These are phyloP conservation scores for Phaeosphaeria sp. DNA, from an alignment of 2,329 filamentous ascomycete genomes.

Conservation along the genomic window DNA sequence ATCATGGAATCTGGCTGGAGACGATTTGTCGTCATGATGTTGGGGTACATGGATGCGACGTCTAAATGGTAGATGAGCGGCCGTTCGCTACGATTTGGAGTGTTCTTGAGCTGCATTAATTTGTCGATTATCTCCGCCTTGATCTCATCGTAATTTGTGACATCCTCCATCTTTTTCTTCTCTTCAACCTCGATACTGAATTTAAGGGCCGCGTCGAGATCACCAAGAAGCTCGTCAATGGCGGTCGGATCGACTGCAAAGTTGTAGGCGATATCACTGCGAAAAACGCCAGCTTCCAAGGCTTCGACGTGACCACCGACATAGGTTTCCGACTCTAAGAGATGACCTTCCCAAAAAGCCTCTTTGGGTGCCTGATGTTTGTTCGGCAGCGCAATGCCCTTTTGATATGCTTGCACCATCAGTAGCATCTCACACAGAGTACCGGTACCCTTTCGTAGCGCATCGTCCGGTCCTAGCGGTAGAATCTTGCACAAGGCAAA, in stretches of 20 bases:
- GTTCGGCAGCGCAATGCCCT: constrained; percentile 91
- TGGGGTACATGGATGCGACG: constrained; percentile 99
- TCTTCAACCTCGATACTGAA: constrained; percentile 71
- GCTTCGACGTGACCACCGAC: constrained; percentile 98
- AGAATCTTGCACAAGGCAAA: constrained; percentile 98
- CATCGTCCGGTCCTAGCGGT: constrained; percentile 90
- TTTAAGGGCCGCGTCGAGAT: constrained; percentile 85
- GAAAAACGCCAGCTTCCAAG: constrained; percentile 97
- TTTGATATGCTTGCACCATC: constrained; percentile 96
- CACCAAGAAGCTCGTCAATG: constrained; percentile 84
- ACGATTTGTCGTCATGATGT: constrained; percentile 99
- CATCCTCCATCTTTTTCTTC: constrained; percentile 59
- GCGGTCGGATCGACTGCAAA: constrained; percentile 89
- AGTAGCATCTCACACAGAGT: constrained; percentile 99
- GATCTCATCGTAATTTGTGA: constrained; percentile 64
- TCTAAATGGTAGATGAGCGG: constrained; percentile 98
- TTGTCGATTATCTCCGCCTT: constrained; percentile 79
- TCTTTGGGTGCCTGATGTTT: constrained; percentile 93
- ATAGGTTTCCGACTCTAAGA: constrained; percentile 96
- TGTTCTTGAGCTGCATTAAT: constrained; percentile 75
- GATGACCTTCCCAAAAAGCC: constrained; percentile 93
- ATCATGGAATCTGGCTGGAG: constrained; percentile 99
- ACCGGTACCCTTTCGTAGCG: constrained; percentile 92
- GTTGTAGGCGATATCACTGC: constrained; percentile 92
- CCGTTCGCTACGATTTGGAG: constrained; percentile 81